Evolutionary conservation across 768 basidiomycete genomes (phyloP).

Genomic region (Lactarius psammicola): DNA sequence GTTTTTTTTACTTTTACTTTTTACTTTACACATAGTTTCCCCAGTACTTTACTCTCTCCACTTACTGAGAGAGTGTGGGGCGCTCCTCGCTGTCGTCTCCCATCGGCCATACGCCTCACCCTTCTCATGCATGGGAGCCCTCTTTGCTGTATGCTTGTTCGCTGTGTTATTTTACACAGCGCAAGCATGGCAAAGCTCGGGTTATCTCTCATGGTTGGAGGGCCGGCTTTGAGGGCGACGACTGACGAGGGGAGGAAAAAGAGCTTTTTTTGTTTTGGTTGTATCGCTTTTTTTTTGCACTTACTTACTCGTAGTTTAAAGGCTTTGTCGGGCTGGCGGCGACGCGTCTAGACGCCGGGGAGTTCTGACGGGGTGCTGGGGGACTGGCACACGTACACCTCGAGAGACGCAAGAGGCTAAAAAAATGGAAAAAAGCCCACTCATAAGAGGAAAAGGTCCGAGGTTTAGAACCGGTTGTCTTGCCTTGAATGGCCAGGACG

Average conservation of each 20-base stretch:
- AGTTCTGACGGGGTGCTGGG: conserved; percentile 21
- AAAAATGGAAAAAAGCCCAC: conserved; percentile 16
- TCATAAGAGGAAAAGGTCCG: conserved; percentile 7
- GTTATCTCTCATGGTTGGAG: neutral
- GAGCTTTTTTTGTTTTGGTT: neutral
- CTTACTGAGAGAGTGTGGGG: neutral
- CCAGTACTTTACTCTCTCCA: neutral
- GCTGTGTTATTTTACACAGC: neutral
- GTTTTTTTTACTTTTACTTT: neutral
- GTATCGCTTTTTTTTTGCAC: neutral
- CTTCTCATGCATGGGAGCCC: neutral
- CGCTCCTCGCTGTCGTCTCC: neutral
- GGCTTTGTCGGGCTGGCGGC: conserved; percentile 2
- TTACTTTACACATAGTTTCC: neutral
- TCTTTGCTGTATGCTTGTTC: neutral
- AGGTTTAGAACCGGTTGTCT: conserved; percentile 25
- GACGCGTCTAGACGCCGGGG: conserved; percentile 23
- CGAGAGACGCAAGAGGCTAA: conserved; percentile 16
- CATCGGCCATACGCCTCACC: neutral
- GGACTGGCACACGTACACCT: conserved; percentile 25
- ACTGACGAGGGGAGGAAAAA: conserved; percentile 3
- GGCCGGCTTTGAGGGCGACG: neutral
- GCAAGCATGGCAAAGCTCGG: neutral
- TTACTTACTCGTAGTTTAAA: neutral
- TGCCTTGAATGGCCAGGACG: conserved; percentile 19